Percentiles rank a stretch among this genome's conserved stretches.
phyloP scores from a whole-genome alignment of 345 rosid genomes.

The Corchorus capsularis region DNA sequence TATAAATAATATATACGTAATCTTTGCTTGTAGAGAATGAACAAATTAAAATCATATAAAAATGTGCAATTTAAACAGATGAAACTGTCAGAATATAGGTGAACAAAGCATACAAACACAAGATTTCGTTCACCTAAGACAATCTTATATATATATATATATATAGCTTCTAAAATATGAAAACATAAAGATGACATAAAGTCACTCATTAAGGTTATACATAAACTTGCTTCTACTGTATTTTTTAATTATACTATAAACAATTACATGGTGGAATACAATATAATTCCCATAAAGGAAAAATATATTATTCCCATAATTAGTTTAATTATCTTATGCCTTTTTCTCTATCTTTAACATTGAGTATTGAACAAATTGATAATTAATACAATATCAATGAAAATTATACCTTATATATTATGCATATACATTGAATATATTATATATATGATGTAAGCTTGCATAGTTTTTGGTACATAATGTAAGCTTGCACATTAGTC shows the following conservation, averaged over 20 bases:
- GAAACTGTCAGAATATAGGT: constrained; percentile 19
- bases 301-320: not conserved
- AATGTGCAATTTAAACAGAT: not conserved
- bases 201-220: not conserved
- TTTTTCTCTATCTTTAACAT: not conserved
- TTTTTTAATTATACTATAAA: not conserved
- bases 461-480: no score
- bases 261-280: no score
- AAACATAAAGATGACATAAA: not conserved
- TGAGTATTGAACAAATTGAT: not conserved
- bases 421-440: no score
- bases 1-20: not conserved
- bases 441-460: no score
- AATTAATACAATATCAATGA: no score
- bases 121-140: constrained; percentile 12
- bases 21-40: constrained; percentile 4
- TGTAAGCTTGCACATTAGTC: no score
- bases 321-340: not conserved
- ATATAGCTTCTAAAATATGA: not conserved
- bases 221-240: not conserved
- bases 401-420: no score
- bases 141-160: not conserved
- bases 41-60: constrained; percentile 7
- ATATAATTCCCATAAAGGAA: no score
- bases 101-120: constrained; percentile 28